Evolutionary conservation across 2,329 filamentous ascomycete species (phyloP).

Genomic region (Aspergillus tamarii): DNA sequence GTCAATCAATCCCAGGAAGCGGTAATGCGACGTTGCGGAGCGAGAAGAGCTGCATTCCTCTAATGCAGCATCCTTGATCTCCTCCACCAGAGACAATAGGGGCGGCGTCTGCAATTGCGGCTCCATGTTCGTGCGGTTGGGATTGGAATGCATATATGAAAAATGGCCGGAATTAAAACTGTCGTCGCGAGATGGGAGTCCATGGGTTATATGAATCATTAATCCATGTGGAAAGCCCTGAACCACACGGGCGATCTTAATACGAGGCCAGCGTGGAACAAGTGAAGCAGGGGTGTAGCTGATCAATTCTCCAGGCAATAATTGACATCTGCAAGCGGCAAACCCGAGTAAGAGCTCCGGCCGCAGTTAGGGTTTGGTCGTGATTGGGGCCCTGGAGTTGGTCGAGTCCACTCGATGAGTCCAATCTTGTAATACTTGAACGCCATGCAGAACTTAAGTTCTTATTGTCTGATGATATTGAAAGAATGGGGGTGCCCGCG

Average conservation of each 20-base stretch:
- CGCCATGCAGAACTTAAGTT: not conserved
- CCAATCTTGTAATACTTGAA: not conserved
- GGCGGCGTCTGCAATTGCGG: not conserved
- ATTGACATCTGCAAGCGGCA: not conserved
- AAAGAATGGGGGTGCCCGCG: not conserved
- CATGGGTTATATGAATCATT: not conserved
- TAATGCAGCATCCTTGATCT: constrained; percentile 17
- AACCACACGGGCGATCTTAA: not conserved
- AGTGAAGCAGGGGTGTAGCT: not conserved
- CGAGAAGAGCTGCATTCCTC: constrained; percentile 21
- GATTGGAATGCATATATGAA: constrained; percentile 6
- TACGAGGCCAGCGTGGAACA: not conserved
- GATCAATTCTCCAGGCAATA: not conserved
- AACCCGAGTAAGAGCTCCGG: not conserved
- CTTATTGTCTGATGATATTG: not conserved
- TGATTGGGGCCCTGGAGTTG: not conserved
- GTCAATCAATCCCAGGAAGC: constrained; percentile 33
- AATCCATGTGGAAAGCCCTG: not conserved
- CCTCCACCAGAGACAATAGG: constrained; percentile 18
- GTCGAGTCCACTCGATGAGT: not conserved
- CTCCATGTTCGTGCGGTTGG: constrained; percentile 8
- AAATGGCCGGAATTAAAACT: not conserved
- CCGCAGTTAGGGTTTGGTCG: not conserved
- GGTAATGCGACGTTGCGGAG: constrained; percentile 28
- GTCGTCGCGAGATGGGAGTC: not conserved